Percentiles rank a stretch among this genome's conserved stretches.
These are phyloP conservation scores for Ophiostoma sp. DNA, from an alignment of 2,329 filamentous ascomycete species.

Conservation along the genomic window DNA sequence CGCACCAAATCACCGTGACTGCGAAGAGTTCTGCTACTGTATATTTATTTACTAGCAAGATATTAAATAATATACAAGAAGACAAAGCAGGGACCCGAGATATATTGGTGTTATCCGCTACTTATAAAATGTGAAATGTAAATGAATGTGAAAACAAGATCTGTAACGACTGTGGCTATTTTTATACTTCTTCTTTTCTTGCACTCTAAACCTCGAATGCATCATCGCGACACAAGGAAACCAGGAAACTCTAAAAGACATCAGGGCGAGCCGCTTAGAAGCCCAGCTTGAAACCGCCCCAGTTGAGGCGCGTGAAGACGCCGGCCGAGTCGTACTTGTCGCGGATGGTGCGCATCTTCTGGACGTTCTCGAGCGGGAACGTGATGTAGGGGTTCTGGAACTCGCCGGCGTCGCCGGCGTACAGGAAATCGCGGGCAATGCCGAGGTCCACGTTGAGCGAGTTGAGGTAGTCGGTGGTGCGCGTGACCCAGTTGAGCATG, in stretches of 20 bases:
- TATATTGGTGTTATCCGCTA: neutral
- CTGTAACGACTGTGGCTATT: neutral
- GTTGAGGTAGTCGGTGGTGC: constrained; percentile 33
- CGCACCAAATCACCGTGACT: too few species aligned
- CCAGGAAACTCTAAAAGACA: neutral
- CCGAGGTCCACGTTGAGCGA: constrained; percentile 32
- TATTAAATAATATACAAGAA: neutral
- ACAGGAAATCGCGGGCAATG: constrained; percentile 35
- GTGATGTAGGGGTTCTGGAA: constrained; percentile 36
- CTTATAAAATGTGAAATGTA: neutral
- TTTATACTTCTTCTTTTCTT: neutral
- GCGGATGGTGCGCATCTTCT: constrained; percentile 19
- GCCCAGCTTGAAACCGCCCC: constrained; percentile 35
- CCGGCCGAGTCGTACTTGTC: constrained; percentile 9
- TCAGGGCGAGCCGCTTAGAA: neutral
- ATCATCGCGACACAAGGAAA: neutral
- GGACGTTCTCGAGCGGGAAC: constrained; percentile 35
- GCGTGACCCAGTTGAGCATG: constrained; percentile 34
- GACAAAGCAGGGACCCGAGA: neutral
- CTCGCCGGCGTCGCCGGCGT: constrained; percentile 37
- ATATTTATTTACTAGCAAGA: neutral
- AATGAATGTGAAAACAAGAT: neutral
- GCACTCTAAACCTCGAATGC: neutral
- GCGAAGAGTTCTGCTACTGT: too few species aligned
- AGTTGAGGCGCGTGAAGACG: constrained; percentile 34